Evolutionary conservation across 495 filamentous ascomycete genomes (phyloP).

Genomic region (Penicillium soppii): DNA sequence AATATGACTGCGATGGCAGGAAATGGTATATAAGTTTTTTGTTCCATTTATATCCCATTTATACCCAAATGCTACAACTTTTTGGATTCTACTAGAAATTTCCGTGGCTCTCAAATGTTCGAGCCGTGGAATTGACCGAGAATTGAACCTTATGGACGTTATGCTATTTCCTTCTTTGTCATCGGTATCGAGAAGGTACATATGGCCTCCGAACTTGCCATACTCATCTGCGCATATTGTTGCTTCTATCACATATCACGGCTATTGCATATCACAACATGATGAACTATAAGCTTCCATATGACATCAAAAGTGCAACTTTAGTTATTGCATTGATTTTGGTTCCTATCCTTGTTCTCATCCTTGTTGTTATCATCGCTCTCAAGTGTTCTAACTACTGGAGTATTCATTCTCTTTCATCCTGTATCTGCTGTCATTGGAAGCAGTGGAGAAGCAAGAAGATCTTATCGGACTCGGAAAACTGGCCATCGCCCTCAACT

Average conservation of each 20-base stretch:
- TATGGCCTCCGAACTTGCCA: no score
- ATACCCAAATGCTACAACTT: constrained; percentile 20
- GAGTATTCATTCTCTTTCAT: constrained; percentile 19
- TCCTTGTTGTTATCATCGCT: constrained; percentile 43
- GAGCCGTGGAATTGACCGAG: not conserved
- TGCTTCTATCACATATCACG: no score
- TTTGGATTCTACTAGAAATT: not conserved
- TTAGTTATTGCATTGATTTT: constrained; percentile 51
- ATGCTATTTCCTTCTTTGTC: not conserved
- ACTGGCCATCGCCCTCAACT: constrained; percentile 1
- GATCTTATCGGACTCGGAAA: constrained; percentile 20
- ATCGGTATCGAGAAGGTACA: no score
- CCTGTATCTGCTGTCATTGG: not conserved
- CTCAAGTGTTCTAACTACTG: constrained; percentile 45
- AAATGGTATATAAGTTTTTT: constrained; percentile 24
- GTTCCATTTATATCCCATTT: no score
- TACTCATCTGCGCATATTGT: no score
- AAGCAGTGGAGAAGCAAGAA: constrained; percentile 17
- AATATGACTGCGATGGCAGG: constrained; percentile 56
- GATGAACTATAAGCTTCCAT: constrained; percentile 31
- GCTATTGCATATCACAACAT: constrained; percentile 13
- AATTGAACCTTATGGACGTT: no score
- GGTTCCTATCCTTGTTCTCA: constrained; percentile 53
- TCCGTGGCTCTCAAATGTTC: not conserved
- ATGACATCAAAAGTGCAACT: constrained; percentile 35